Evolutionary conservation across 768 basidiomycete genomes (phyloP).

Genomic region (Boletus barrowsii): DNA sequence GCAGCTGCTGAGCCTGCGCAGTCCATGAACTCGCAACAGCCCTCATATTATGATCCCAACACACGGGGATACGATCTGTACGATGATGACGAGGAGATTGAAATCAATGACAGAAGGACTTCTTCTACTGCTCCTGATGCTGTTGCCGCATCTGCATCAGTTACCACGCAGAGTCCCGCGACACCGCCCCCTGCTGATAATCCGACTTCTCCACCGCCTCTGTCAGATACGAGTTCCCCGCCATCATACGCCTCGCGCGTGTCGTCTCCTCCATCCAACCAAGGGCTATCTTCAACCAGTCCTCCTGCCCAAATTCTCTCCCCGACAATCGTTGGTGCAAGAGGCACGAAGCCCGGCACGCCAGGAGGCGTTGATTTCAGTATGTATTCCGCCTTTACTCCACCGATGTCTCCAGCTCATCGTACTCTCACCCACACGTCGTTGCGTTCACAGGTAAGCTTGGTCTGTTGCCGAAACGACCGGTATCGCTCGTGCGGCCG

Average conservation of each 20-base stretch:
- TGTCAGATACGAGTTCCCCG: not conserved
- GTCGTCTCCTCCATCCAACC: not conserved
- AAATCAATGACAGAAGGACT: constrained; percentile 4
- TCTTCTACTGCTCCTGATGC: not conserved
- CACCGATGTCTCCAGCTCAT: not conserved
- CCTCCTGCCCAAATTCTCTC: constrained; percentile 9
- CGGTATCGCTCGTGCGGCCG: constrained; percentile 52
- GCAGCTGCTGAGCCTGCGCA: not conserved
- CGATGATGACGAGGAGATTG: constrained; percentile 13
- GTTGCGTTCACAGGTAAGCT: constrained; percentile 47
- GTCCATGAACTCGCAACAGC: constrained; percentile 10
- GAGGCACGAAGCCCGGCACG: constrained; percentile 13
- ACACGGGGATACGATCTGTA: constrained; percentile 28
- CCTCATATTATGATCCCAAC: constrained; percentile 38
- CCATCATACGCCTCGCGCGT: constrained; percentile 6
- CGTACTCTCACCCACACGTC: not conserved
- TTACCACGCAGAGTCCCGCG: not conserved
- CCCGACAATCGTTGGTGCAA: constrained; percentile 2
- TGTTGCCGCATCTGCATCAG: not conserved
- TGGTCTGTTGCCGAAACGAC: constrained; percentile 70
- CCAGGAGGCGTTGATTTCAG: constrained; percentile 32
- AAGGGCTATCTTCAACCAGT: not conserved
- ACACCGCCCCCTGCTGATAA: not conserved
- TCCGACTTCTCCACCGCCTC: not conserved
- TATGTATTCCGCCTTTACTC: constrained; percentile 9